Base-by-base conservation (phyloP, 129 eudicot species). In the Helianthus tuberosus region DNA sequence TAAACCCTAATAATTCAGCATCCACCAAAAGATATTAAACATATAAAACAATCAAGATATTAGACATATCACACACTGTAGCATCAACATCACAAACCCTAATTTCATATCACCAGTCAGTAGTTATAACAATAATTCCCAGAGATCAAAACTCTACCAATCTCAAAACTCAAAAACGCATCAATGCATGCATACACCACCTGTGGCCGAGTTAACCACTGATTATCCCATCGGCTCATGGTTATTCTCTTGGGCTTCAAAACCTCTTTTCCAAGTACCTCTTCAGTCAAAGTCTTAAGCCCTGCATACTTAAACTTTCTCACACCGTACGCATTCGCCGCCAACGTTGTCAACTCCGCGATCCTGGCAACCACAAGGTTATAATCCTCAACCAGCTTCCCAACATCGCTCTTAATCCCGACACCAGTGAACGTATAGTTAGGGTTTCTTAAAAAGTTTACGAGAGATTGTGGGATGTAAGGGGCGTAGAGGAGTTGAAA, bases 151-250 rank as follows among this genome's bases (percentile, higher is more conserved):
- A 54, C 1, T 77, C 89, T 73, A 9, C 87, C 97, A 62, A 91
- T 86, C 77, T 88, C 89, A 73, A 75, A 91, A 5, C 88, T 71
- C 57, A 88, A 68, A 71, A 77, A 86, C 8, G 95, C 95, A 77
- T 91, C 97, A 53, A 91, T 71, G 52, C 89, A 84, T 29, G 95
- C 97, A 73, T 91, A 91, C 74, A 58, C 62, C 5, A 91, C 82
- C 80, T 91, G 97, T 0, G 49, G 55, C 13, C 29, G 71, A 41
- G 29, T 48, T 41, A 91, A 71, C 82, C 82, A 81, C 20, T 29
- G 13, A 4, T 61, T 53, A 71, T 88, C 97, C 95, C 97, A 91
- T 23, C 80, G 16, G 36, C 97, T 86, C 86, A 75, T 61, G 4
- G 89, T 82, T 12, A 91, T 66, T 2, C 8, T 11, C 67, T 32